A percentile compares a stretch with the other conserved stretches of the same genome.
Conservation (phyloP, 192 early-diverging fungal genomes). For the Coemansia furcata region DNA sequence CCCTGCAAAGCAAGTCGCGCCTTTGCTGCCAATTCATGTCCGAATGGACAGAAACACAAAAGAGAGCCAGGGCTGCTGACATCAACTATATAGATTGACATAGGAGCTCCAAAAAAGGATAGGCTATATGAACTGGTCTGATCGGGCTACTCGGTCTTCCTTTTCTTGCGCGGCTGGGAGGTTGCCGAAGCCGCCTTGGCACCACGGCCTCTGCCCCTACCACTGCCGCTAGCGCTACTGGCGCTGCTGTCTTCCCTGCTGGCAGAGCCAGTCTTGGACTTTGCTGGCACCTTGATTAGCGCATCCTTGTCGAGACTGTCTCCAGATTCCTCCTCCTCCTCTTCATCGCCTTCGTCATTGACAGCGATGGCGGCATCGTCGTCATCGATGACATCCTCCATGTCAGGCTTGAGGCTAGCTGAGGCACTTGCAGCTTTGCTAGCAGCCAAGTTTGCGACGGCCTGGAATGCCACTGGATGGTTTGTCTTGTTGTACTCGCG, state of each 20-base stretch:
- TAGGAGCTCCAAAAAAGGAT: background rate
- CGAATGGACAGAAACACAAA: background rate
- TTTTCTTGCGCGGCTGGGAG: conserved; percentile 26
- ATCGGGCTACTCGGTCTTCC: conserved; percentile 17
- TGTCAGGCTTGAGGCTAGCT: conserved; percentile 21
- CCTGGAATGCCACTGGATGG: conserved; percentile 38
- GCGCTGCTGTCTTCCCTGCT: background rate
- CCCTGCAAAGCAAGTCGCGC: background rate
- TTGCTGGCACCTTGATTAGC: conserved; percentile 4
- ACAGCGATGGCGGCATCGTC: conserved; percentile 16
- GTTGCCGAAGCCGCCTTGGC: conserved; percentile 3
- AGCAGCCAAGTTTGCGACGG: conserved; percentile 9
- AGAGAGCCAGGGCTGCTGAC: background rate
- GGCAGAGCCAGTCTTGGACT: conserved; percentile 1
- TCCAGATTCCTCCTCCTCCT: background rate
- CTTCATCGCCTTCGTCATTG: conserved; percentile 4
- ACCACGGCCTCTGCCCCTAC: conserved; percentile 2
- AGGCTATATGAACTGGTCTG: background rate
- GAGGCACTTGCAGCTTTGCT: conserved; percentile 15
- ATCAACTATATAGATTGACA: background rate
- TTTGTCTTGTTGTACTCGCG: conserved; percentile 56
- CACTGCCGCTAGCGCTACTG: background rate
- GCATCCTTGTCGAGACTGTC: conserved; percentile 23
- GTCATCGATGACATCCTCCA: conserved; percentile 26
- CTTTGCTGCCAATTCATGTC: background rate